Evolutionary conservation across 2,329 filamentous ascomycete species (phyloP).

Genomic region (Metarhizium album): DNA sequence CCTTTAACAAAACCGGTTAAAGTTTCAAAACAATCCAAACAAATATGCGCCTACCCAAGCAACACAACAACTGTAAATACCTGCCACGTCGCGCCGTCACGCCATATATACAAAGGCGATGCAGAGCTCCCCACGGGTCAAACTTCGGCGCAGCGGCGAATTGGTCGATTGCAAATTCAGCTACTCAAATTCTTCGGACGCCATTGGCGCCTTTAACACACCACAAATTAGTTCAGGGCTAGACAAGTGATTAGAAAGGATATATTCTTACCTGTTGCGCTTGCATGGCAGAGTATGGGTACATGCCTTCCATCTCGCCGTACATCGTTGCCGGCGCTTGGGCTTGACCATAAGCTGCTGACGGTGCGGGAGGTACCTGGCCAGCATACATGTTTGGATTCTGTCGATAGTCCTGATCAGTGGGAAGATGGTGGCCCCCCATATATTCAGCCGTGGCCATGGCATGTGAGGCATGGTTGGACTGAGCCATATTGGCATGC

Average conservation of each 20-base stretch:
- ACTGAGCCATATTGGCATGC: conserved; percentile 36
- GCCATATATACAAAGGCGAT: not conserved
- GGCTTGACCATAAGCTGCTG: conserved; percentile 64
- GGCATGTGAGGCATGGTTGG: conserved; percentile 44
- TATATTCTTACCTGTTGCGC: conserved; percentile 62
- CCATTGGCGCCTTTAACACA: conserved; percentile 28
- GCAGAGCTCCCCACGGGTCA: not conserved
- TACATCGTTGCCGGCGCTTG: conserved; percentile 62
- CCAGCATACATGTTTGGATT: conserved; percentile 73
- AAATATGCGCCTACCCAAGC: conserved; percentile 10
- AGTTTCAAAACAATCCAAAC: not conserved
- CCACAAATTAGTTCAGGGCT: not conserved
- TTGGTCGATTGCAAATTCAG: not conserved
- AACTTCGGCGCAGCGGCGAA: not conserved
- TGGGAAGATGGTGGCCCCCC: conserved; percentile 49
- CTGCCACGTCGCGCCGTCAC: not conserved
- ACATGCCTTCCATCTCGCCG: conserved; percentile 72
- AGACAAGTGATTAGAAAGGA: not conserved
- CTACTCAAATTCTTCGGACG: conserved; percentile 35
- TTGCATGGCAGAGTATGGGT: conserved; percentile 69
- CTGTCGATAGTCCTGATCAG: conserved; percentile 70
- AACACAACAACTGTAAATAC: too few relatives aligned
- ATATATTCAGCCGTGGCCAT: conserved; percentile 55
- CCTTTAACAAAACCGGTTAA: conserved; percentile 9
- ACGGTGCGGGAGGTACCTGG: conserved; percentile 63